Evolutionary conservation across 2,329 filamentous ascomycete species (phyloP), one percentile per base, ranked within the genome.

Genomic region (Coleophoma eucalyptorum): DNA sequence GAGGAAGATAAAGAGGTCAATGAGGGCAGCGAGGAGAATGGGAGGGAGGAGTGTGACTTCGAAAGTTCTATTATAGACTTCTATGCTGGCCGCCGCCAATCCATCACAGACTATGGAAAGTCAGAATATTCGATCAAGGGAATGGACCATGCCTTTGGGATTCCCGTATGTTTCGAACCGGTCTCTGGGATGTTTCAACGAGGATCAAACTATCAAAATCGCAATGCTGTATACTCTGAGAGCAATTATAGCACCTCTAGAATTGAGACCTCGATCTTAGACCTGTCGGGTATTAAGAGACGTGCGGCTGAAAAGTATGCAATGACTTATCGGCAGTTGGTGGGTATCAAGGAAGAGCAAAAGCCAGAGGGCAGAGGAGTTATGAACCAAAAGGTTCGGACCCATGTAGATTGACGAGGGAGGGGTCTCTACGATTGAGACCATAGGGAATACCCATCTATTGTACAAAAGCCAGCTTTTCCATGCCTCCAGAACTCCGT

Each of bases 41-140:
- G 46, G 8, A 16, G 53, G 2, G 37, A 51, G 8, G 51, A 53
- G 18, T 26, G 50, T 31, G 50, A 59, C 20, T 48, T 56, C 11
- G 58, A 59, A 45, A 49, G 48, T 16, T 53, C 51, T 6, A 55
- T 60, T 43, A 52, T 61, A 5, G 55, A 59, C 20, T 54, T 48
- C 33, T 58, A 60, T 35, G 51, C 50, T 7, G 48, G 51, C 18
- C 46, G 51, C 18, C 46, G 53, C 26, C 51, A 49, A 37, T 53
- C 52, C 31, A 46, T 19, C n/a, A 26, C 48, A n/a, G 43, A 44
- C 35, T 38, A 41, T 13, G 42, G 16, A 21, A n/a, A 15, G 4
- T 13, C 34, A 19, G 34, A 7, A 8, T 15, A 12, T 26, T 31
- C 26, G 18, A 16, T 21, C 35, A 34, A 40, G 19, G 43, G 18